Evolutionary conservation across 768 basidiomycete genomes (phyloP).

Genomic region (Pulveroboletus sp.): DNA sequence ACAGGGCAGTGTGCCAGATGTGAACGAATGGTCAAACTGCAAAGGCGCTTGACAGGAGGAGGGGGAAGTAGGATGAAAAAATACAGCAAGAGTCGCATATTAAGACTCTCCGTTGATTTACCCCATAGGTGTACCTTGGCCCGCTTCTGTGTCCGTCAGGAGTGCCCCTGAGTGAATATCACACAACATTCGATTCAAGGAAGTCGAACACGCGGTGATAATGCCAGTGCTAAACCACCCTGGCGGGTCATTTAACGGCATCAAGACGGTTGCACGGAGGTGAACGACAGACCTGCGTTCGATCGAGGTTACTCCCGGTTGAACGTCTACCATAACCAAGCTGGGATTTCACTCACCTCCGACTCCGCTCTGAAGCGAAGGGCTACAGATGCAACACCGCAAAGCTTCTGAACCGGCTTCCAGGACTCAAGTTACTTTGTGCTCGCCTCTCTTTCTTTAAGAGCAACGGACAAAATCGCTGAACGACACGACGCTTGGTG

Average conservation of each 20-base stretch:
- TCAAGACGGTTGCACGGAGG: conserved; percentile 10
- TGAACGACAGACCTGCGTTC: conserved; percentile 4
- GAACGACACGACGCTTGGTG: background rate
- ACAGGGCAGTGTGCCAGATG: background rate
- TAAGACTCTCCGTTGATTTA: conserved; percentile 6
- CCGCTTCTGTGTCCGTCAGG: conserved; percentile 7
- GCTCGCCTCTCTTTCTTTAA: background rate
- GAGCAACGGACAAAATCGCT: background rate
- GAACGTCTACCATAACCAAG: background rate
- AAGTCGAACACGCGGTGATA: conserved; percentile 18
- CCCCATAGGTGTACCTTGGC: background rate
- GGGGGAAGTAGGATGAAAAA: background rate
- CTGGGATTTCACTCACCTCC: conserved; percentile 1
- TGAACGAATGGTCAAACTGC: background rate
- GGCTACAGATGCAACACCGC: background rate
- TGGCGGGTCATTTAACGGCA: conserved; percentile 18
- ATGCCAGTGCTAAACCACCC: background rate
- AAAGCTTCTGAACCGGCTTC: background rate
- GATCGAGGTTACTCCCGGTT: conserved; percentile 5
- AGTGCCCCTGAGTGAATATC: conserved; percentile 1
- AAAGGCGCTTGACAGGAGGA: background rate
- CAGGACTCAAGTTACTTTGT: background rate
- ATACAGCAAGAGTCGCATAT: background rate
- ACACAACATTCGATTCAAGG: conserved; percentile 7
- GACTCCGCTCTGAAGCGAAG: background rate